Evolutionary conservation across 805 yeast species (phyloP).

Genomic region (Saturnispora bothae): DNA sequence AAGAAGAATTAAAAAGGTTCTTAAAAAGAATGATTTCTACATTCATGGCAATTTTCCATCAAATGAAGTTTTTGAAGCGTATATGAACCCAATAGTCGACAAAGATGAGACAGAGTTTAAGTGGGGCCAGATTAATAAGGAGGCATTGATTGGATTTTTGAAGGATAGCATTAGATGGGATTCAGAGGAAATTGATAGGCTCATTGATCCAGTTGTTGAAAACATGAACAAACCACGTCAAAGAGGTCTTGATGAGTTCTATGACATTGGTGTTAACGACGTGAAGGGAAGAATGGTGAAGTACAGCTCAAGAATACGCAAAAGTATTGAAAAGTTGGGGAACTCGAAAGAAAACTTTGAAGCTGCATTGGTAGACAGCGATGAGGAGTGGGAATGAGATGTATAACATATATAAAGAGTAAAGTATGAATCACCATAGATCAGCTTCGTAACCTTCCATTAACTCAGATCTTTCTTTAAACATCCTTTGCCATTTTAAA

Average conservation of each 20-base stretch:
- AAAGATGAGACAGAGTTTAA: conserved; percentile 62
- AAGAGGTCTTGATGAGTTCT: conserved; percentile 54
- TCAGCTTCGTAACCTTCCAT: conserved; percentile 51
- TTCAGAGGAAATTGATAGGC: conserved; percentile 64
- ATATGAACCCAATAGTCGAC: conserved; percentile 74
- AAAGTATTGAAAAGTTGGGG: background rate
- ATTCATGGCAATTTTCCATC: conserved; percentile 58
- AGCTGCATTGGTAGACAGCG: too few species aligned
- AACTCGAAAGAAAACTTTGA: too few species aligned
- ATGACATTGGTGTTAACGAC: conserved; percentile 49
- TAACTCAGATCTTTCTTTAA: conserved; percentile 53
- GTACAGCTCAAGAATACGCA: conserved; percentile 47
- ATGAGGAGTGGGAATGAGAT: too few species aligned
- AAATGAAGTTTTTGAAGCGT: conserved; percentile 57
- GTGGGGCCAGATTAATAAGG: conserved; percentile 89
- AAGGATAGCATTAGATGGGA: conserved; percentile 72
- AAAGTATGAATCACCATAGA: too few species aligned
- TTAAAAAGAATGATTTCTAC: conserved; percentile 41
- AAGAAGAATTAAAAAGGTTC: conserved; percentile 45
- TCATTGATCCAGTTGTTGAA: conserved; percentile 73
- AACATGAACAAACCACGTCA: conserved; percentile 62
- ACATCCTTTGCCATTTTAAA: conserved; percentile 65
- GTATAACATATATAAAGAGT: too few species aligned
- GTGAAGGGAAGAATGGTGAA: conserved; percentile 35
- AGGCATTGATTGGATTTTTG: conserved; percentile 61